Base-by-base conservation (phyloP, 441 rosid genomes). In the Hura crepitans region DNA sequence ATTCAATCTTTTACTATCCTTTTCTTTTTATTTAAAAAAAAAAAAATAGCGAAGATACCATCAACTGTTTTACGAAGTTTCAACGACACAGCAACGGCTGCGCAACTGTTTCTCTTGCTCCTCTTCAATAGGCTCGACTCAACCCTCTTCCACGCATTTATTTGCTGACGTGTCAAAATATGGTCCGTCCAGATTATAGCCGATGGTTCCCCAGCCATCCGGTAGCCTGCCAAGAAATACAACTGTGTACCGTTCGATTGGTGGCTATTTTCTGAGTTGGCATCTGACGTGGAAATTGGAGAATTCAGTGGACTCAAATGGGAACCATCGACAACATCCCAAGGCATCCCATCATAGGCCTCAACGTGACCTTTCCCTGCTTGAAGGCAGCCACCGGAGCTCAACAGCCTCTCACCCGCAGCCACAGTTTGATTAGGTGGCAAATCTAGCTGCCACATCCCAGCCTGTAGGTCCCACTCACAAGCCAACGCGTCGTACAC, bases 291-390 rank as follows among this genome's bases (percentile, higher is more conserved):
- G 13, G 72, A 75, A 49, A 72, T 64, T 0, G 78, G 78, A 0
- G 77, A 72, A 31, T 71, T 62, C 1, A 78, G 31, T 3, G 77
- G 62, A 13, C 72, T 70, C 17, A 50, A 65, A 31, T 79, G 46
- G 0, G 93, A 85, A 27, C 82, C 83, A 30, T 81, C 82, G 0
- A 85, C 90, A 37, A 67, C 85, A 17, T 79, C 78, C 91, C 91
- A 86, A 2, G 81, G 81, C 22, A 68, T 68, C 17, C 78, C 82
- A 50, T 86, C 85, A 2, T 82, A 82, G 0, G 75, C 65, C 22
- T 83, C 89, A 1, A 86, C 80, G 72, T 78, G 87, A n/a, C 90
- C 89, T 74, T 88, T 88, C 86, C 90, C 85, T 0, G 86, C 68
- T 0, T 82, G 81, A 11, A 88, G 60, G 62, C 89, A 85, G 27